phyloP scores from a whole-genome alignment of 345 rosid species.

The Gossypium anomalum region DNA sequence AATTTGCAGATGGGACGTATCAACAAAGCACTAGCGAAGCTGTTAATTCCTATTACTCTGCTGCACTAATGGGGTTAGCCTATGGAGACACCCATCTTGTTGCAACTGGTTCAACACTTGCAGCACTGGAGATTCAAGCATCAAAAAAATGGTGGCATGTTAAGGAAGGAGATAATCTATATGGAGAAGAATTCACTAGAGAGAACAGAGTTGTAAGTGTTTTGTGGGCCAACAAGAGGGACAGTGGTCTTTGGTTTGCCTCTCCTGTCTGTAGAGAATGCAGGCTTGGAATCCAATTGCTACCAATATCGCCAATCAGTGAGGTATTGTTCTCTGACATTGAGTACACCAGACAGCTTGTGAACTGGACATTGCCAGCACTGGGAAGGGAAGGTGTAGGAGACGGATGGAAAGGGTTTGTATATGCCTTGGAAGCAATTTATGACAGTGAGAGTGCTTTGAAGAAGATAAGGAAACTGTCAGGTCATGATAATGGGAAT shows the following conservation, averaged over 20 bases:
- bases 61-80: constrained; percentile 87
- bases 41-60: constrained; percentile 80
- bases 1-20: constrained; percentile 78
- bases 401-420: constrained; percentile 93
- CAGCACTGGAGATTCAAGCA: constrained; percentile 79
- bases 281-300: constrained; percentile 81
- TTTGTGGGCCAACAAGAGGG: constrained; percentile 86
- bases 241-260: constrained; percentile 60
- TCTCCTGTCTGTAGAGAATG: constrained; percentile 75
- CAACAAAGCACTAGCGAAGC: constrained; percentile 95
- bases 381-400: constrained; percentile 66
- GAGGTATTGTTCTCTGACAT: constrained; percentile 71
- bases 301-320: constrained; percentile 61
- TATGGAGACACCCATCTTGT: constrained; percentile 80
- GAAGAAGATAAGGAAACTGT: constrained; percentile 54
- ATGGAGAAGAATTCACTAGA: constrained; percentile 54
- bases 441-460: constrained; percentile 55
- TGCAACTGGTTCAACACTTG: constrained; percentile 55
- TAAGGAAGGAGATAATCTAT: constrained; percentile 49
- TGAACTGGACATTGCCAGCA: constrained; percentile 73
- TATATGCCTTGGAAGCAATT: constrained; percentile 68
- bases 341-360: constrained; percentile 54
- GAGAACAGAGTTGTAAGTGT: constrained; percentile 85
- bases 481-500: constrained; percentile 67
- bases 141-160: constrained; percentile 94